Base-by-base conservation (phyloP, 148 eudicot genomes). In the Nepenthes gracilis region DNA sequence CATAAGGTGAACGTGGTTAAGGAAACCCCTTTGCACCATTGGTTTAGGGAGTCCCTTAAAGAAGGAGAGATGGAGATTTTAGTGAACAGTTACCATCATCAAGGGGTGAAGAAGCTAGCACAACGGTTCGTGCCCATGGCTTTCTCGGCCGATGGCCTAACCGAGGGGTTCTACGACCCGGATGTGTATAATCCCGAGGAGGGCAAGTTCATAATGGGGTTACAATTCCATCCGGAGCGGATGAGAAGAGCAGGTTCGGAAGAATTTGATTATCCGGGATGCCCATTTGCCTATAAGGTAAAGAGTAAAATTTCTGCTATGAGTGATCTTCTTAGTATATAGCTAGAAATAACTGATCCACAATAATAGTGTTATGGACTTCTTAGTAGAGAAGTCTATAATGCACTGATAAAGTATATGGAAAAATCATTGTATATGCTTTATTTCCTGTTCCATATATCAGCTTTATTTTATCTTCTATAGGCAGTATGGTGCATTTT, bases 1-100 rank as follows among this genome's bases (percentile, higher is more conserved):
- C 97, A 91, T 43, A 61, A 43, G 35, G 72, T 91, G 14, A 74
- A 51, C 67, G 80, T 91, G 32, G 59, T 79, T 12, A 77, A 79
- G 36, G 47, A 67, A 2, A 87, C 96, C 12, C 97, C 97, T 12
- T 70, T 91, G 74, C 70, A 77, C 36, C 59, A 70, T 0, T 91
- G 97, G 96, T 91, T 87, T 43, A 64, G 58, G 14, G 91, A 77
- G 1, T 80, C 82, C 32, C 68, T 83, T 51, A 71, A 59, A 4
- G 72, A 62, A 9, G 72, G 48, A 4, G 57, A 71, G 33, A 76
- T 69, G 80, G 80, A 82, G 65, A 70, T 91, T 40, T 35, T 62
- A 60, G 97, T 87, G 6, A 90, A 87, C 57, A 90, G 97, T 61
- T 90, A 90, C 66, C 97, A 90, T 35, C 97, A 90, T 57, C 97